Evolutionary conservation across 768 basidiomycete species (phyloP).

Genomic region (Hortiboletus campestris): DNA sequence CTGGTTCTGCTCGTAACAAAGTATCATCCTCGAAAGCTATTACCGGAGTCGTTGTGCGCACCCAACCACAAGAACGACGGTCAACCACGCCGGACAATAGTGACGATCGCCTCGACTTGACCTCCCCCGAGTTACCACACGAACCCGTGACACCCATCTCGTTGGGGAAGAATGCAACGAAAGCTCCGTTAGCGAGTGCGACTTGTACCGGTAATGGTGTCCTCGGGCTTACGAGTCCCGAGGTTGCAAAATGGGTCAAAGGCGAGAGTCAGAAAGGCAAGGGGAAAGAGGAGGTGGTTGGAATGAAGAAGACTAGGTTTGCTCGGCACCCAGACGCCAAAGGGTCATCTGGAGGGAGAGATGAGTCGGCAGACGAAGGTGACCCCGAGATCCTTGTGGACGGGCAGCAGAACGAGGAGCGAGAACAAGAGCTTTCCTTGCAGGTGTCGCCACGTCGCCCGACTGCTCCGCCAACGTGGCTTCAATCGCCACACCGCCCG

Average conservation of each 20-base stretch:
- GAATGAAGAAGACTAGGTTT: conserved; percentile 49
- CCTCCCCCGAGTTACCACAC: conserved; percentile 32
- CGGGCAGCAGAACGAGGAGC: conserved; percentile 20
- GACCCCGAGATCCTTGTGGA: neutral
- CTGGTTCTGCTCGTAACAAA: conserved; percentile 1
- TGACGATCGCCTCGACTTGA: conserved; percentile 17
- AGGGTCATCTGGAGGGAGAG: conserved; percentile 23
- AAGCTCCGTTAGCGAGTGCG: conserved; percentile 2
- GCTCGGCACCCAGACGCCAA: conserved; percentile 25
- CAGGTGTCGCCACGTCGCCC: conserved; percentile 59
- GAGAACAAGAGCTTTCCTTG: conserved; percentile 42
- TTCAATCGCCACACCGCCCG: conserved; percentile 39
- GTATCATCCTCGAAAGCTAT: conserved; percentile 8
- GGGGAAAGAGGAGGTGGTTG: conserved; percentile 22
- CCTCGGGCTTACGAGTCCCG: conserved; percentile 51
- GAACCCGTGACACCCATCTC: conserved; percentile 34
- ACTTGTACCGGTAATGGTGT: conserved; percentile 26
- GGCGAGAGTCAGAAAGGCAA: conserved; percentile 37
- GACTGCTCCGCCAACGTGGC: conserved; percentile 36
- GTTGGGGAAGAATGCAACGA: conserved; percentile 21
- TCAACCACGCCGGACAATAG: conserved; percentile 14
- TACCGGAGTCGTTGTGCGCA: neutral
- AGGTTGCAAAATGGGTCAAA: conserved; percentile 51
- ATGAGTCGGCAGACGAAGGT: conserved; percentile 9
- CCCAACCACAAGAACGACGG: conserved; percentile 7